These are phyloP conservation scores for Arxiozyma slooffiae DNA, from an alignment of 1,139 yeast species.

Conservation along the genomic window DNA sequence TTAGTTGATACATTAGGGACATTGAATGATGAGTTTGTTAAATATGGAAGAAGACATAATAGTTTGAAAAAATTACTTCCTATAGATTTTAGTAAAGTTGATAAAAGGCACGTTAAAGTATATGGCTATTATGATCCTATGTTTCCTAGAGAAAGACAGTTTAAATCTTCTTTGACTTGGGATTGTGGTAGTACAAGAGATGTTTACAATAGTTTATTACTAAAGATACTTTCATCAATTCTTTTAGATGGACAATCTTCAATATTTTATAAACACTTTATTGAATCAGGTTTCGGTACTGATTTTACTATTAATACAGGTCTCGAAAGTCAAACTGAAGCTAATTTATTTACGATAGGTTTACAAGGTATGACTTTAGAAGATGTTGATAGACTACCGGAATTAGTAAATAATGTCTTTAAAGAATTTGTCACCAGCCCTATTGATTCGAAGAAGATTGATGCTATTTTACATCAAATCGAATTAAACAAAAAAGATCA, in stretches of 20 bases:
- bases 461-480: constrained; percentile 79
- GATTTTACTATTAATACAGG: constrained; percentile 89
- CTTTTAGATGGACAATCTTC: constrained; percentile 89
- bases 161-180: constrained; percentile 82
- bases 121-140: constrained; percentile 81
- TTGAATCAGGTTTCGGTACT: constrained; percentile 76
- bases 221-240: constrained; percentile 63
- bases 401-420: constrained; percentile 39
- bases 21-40: constrained; percentile 42
- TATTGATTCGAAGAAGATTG: constrained; percentile 54
- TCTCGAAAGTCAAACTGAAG: constrained; percentile 70
- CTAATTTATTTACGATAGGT: constrained; percentile 75
- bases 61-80: constrained; percentile 33
- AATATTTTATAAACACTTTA: constrained; percentile 72
- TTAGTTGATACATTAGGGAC: constrained; percentile 52
- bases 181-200: constrained; percentile 65
- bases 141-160: constrained; percentile 61
- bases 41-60: constrained; percentile 43
- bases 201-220: constrained; percentile 57
- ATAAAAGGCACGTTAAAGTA: constrained; percentile 33
- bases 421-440: constrained; percentile 38
- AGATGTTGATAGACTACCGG: constrained; percentile 40
- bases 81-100: constrained; percentile 33
- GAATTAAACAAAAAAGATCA: constrained; percentile 79
- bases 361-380: constrained; percentile 55